These are phyloP conservation scores for Ophiocordyceps sinensis DNA, from an alignment of 2,329 filamentous ascomycete genomes.

Conservation along the genomic window DNA sequence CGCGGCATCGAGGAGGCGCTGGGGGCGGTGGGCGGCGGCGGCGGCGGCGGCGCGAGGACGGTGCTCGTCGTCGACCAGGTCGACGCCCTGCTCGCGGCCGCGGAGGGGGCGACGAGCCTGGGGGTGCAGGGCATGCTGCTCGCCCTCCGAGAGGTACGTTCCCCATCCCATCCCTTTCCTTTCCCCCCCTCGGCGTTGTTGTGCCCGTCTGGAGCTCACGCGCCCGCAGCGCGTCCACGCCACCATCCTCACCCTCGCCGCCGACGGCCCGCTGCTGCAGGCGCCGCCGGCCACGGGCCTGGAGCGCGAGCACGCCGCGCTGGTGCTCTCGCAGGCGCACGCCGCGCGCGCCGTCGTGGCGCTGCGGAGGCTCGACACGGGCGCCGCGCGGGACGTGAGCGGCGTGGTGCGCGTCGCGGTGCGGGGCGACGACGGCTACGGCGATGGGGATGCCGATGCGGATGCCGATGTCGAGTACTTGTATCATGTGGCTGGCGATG, in stretches of 20 bases:
- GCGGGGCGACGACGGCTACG: slow-evolving; percentile 13
- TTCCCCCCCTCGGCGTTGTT: not conserved
- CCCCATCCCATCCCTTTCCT: not conserved
- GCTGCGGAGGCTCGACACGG: slow-evolving; percentile 67
- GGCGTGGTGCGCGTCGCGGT: slow-evolving; percentile 66
- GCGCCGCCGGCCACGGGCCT: slow-evolving; percentile 40
- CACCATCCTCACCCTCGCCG: slow-evolving; percentile 52
- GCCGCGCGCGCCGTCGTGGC: slow-evolving; percentile 57
- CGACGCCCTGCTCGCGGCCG: slow-evolving; percentile 49
- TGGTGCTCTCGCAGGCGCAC: slow-evolving; percentile 61
- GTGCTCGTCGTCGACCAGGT: slow-evolving; percentile 53
- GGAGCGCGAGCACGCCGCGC: slow-evolving; percentile 56
- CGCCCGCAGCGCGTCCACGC: slow-evolving; percentile 42
- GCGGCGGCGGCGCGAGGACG: slow-evolving; percentile 18
- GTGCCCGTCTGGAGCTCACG: no score
- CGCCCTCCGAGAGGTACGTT: slow-evolving; percentile 45
- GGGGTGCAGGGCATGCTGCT: slow-evolving; percentile 42
- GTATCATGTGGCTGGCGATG: slow-evolving; percentile 70
- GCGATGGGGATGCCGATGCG: slow-evolving; percentile 15
- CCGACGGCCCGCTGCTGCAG: slow-evolving; percentile 57
- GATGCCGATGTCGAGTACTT: slow-evolving; percentile 51
- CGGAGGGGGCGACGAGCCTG: slow-evolving; percentile 24
- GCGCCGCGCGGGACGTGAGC: slow-evolving; percentile 79
- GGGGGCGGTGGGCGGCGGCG: no score
- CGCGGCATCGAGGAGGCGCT: slow-evolving; percentile 24